These are phyloP conservation scores for Ceratorhiza oryzae-sativae DNA, from an alignment of 1,284 basidiomycete genomes.

Conservation along the genomic window DNA sequence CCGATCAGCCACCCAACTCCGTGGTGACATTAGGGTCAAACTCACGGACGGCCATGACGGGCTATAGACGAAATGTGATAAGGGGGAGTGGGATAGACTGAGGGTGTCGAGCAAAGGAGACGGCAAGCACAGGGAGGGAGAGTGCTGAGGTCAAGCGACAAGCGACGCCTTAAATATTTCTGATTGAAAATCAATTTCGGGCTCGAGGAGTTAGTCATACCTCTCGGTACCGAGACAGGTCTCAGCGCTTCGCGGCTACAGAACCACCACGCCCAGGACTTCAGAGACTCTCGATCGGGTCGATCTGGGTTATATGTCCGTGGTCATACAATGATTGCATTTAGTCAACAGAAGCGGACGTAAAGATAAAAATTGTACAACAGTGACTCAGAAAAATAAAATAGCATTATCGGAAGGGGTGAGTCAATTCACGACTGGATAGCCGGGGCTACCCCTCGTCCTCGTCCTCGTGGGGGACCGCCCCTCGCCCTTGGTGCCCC, in stretches of 20 bases:
- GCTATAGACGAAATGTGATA: neutral
- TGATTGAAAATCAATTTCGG: slow-evolving; percentile 19
- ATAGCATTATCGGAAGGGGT: neutral
- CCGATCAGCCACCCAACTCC: slow-evolving; percentile 32
- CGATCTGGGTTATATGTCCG: too few species aligned
- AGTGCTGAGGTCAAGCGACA: slow-evolving; percentile 15
- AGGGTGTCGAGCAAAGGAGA: neutral
- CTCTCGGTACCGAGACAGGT: slow-evolving; percentile 22
- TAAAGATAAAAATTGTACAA: slow-evolving; percentile 38
- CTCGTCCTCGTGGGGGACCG: neutral
- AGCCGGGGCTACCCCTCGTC: neutral
- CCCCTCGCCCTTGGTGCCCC: neutral
- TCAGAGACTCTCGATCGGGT: too few species aligned
- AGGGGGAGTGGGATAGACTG: neutral
- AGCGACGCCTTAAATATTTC: slow-evolving; percentile 17
- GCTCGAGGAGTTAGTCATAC: slow-evolving; percentile 24
- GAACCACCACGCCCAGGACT: neutral
- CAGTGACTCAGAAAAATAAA: slow-evolving; percentile 36
- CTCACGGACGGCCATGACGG: slow-evolving; percentile 59
- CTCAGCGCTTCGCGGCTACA: neutral
- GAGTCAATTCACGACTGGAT: slow-evolving; percentile 8
- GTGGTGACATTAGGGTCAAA: slow-evolving; percentile 40
- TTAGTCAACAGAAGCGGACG: slow-evolving; percentile 25
- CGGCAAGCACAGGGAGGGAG: neutral
- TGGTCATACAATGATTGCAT: slow-evolving; percentile 32